phyloP scores from a whole-genome alignment of 2,329 filamentous ascomycete genomes.

The Colletotrichum sp. region DNA sequence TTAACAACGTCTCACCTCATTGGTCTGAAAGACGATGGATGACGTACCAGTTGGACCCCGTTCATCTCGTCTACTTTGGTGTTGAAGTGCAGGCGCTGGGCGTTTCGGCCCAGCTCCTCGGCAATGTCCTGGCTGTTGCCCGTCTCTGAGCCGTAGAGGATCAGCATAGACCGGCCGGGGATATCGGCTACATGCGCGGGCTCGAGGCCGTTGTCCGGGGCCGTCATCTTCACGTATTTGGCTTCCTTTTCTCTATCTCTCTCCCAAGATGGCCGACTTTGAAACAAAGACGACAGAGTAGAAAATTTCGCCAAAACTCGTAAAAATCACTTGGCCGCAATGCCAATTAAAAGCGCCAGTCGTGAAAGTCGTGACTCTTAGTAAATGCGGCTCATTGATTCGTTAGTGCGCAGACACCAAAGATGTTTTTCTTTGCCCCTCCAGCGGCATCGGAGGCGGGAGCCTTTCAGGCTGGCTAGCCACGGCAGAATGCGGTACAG shows the following conservation, averaged over 20 bases:
- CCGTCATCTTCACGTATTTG: background rate
- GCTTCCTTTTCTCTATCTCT: background rate
- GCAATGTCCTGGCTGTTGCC: slow-evolving; percentile 93
- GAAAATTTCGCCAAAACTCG: background rate
- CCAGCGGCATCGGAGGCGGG: slow-evolving; percentile 19
- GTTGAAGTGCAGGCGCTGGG: slow-evolving; percentile 79
- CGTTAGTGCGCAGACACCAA: background rate
- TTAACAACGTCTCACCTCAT: background rate
- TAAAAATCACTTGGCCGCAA: background rate
- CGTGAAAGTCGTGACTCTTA: background rate
- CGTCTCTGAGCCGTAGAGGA: slow-evolving; percentile 94
- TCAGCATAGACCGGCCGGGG: slow-evolving; percentile 54
- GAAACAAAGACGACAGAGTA: background rate
- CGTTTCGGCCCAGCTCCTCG: slow-evolving; percentile 76
- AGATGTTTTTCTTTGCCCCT: slow-evolving; percentile 15
- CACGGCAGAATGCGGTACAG: background rate
- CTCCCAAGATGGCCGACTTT: background rate
- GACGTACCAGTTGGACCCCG: slow-evolving; percentile 72
- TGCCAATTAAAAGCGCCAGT: background rate
- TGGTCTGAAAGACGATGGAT: background rate
- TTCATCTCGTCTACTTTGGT: slow-evolving; percentile 81
- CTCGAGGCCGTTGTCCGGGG: slow-evolving; percentile 12
- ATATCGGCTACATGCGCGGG: slow-evolving; percentile 27
- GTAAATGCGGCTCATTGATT: background rate
- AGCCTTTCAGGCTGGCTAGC: background rate